A percentile compares a stretch with the other conserved stretches of the same genome.
phyloP scores from a whole-genome alignment of 108 stramenopile species.

The Pseudonitzschia pungens region DNA sequence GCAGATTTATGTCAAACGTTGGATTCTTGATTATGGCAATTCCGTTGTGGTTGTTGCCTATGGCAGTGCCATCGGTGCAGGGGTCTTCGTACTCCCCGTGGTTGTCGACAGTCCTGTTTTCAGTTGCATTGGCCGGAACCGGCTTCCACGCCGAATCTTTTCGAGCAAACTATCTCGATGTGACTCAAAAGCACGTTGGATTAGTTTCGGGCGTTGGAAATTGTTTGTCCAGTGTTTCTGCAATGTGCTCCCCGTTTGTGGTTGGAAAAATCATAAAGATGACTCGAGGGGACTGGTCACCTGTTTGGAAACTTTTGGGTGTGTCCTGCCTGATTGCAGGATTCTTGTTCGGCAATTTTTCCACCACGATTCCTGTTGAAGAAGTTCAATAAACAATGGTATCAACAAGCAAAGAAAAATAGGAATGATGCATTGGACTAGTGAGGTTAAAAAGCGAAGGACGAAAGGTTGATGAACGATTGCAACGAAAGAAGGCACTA shows the following conservation, averaged over 20 bases:
- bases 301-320: slow-evolving; percentile 1
- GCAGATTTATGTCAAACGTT: not conserved
- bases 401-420: not conserved
- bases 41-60: slow-evolving; percentile 5
- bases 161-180: slow-evolving; percentile 9
- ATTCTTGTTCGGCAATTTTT: slow-evolving; percentile 3
- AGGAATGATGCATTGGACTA: not conserved
- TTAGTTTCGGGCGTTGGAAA: slow-evolving; percentile 10
- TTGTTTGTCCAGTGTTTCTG: not conserved
- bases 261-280: not conserved
- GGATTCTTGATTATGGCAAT: not conserved
- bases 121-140: not conserved
- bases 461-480: too few species aligned
- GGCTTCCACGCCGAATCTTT: slow-evolving; percentile 10
- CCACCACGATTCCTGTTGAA: slow-evolving; percentile 8
- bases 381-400: not conserved
- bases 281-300: not conserved
- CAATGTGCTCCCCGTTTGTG: not conserved
- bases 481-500: too few species aligned
- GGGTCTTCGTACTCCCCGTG: not conserved
- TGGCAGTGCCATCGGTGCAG: not conserved
- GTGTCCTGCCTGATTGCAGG: not conserved
- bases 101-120: slow-evolving; percentile 2
- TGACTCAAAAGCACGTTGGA: not conserved
- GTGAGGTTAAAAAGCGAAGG: too few species aligned